phyloP scores from a whole-genome alignment of 1,139 yeast genomes.

The Pneumocystis oryctolagi region DNA sequence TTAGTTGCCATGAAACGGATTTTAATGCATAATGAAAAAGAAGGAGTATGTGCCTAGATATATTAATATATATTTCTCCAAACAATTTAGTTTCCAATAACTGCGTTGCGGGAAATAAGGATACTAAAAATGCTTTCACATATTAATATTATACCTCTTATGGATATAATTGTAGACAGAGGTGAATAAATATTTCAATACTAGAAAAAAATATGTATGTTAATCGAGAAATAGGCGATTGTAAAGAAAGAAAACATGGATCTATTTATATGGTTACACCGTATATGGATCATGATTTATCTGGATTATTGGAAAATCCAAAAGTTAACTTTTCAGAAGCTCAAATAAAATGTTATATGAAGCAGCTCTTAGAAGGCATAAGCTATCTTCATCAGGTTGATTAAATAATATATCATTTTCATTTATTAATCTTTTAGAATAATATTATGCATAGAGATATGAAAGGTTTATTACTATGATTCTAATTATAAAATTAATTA shows the following conservation, averaged over 20 bases:
- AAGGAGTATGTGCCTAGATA: constrained; percentile 31
- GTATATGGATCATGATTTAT: constrained; percentile 83
- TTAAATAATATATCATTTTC: background rate
- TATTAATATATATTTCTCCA: background rate
- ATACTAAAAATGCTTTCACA: constrained; percentile 61
- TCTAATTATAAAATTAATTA: background rate
- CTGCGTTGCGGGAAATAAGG: constrained; percentile 85
- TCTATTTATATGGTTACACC: constrained; percentile 77
- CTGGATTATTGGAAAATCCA: constrained; percentile 83
- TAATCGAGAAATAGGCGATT: constrained; percentile 23
- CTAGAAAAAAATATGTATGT: constrained; percentile 24
- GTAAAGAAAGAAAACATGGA: constrained; percentile 22
- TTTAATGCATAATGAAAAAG: constrained; percentile 67
- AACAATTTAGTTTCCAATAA: constrained; percentile 51
- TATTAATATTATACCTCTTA: constrained; percentile 54
- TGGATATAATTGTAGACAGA: constrained; percentile 69
- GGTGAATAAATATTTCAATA: constrained; percentile 19
- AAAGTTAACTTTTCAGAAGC: constrained; percentile 43
- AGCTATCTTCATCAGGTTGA: constrained; percentile 54
- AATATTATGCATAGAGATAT: constrained; percentile 77
- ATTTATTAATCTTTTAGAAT: constrained; percentile 15
- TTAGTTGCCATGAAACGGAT: constrained; percentile 78
- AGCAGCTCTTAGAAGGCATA: constrained; percentile 64
- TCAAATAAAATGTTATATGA: constrained; percentile 73
- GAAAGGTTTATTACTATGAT: constrained; percentile 26